Evolutionary conservation across 805 yeast species (phyloP).

Genomic region (Alloascoidea hylecoeti): DNA sequence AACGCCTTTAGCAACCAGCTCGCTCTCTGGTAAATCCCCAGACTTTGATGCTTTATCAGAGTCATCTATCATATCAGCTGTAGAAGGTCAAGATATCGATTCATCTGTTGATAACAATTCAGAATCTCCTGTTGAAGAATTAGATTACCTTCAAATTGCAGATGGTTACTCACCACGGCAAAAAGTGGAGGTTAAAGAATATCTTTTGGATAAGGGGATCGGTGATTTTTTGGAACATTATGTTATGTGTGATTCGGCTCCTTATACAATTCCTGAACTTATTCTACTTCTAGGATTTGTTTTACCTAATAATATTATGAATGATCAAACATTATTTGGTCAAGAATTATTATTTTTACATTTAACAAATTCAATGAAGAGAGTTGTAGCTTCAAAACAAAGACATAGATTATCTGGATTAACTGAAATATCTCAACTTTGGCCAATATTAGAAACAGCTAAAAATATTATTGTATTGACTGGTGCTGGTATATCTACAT

Average conservation of each 20-base stretch:
- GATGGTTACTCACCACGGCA: too few relatives aligned
- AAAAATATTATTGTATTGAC: conserved; percentile 59
- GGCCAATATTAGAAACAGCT: conserved; percentile 37
- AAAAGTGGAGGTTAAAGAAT: too few relatives aligned
- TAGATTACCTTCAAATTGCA: too few relatives aligned
- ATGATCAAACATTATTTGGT: neutral
- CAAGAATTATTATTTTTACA: neutral
- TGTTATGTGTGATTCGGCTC: neutral
- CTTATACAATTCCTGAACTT: neutral
- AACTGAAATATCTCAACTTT: conserved; percentile 42
- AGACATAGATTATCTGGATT: conserved; percentile 42
- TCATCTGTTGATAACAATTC: too few relatives aligned
- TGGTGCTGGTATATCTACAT: conserved; percentile 90
- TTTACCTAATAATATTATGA: neutral
- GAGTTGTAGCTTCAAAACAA: conserved; percentile 38
- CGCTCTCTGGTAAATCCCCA: too few relatives aligned
- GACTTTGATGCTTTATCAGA: too few relatives aligned
- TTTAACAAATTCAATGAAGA: conserved; percentile 56
- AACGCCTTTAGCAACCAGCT: too few relatives aligned
- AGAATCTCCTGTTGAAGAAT: too few relatives aligned
- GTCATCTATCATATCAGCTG: too few relatives aligned
- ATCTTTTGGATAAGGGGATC: too few relatives aligned
- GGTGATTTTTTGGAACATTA: conserved; percentile 2
- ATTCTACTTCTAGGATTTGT: neutral
- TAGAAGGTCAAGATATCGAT: too few relatives aligned